Evolutionary conservation across 129 eudicot genomes (phyloP), one percentile per base, ranked within the genome.

Genomic region (Smallanthus sonchifolius): DNA sequence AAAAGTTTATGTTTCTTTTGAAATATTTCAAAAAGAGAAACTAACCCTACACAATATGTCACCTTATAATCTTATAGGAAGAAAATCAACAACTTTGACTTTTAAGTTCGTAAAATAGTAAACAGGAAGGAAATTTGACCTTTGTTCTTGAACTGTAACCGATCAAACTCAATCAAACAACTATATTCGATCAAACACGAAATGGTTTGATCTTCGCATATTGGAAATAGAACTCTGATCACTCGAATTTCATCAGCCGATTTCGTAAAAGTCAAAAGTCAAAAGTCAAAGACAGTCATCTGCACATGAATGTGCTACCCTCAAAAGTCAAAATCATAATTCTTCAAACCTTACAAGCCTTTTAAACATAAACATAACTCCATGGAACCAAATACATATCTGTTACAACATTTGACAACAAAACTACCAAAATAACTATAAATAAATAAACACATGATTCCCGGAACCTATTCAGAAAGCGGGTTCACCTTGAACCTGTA

Each of bases 401-500:
- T 7, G 30, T 20, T 13, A 40, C 56, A 73, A 59, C 59, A 59
- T 42, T 28, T 30, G 54, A 56, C 48, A 39, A 70, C 16, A 49
- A 70, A 43, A 39, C 15, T 19, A 47, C 8, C 16, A 68, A 68
- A 0, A 24, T 28, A 38, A 40, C 2, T 24, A 74, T 59, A 48
- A 75, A 75, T 47, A 48, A 74, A 63, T 11, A 47, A 44, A 47
- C 28, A 74, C 40, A n/a, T 5, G 48, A 61, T 73, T 3, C 49
- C 14, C n/a, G 0, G 44, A 61, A 59, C 48, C 38, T 59, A 67
- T 69, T 77, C 75, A 2, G 81, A 17, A 57, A 71, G 80, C 16
- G 90, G 88, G 36, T 47, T 59, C 70, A 87, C 98, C 82, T 92
- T 89, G 79, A 86, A 89, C 86, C 96, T 82, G 82, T 92, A 92